phyloP scores from a whole-genome alignment of 2,329 filamentous ascomycete genomes.

The Diplodia corticola region DNA sequence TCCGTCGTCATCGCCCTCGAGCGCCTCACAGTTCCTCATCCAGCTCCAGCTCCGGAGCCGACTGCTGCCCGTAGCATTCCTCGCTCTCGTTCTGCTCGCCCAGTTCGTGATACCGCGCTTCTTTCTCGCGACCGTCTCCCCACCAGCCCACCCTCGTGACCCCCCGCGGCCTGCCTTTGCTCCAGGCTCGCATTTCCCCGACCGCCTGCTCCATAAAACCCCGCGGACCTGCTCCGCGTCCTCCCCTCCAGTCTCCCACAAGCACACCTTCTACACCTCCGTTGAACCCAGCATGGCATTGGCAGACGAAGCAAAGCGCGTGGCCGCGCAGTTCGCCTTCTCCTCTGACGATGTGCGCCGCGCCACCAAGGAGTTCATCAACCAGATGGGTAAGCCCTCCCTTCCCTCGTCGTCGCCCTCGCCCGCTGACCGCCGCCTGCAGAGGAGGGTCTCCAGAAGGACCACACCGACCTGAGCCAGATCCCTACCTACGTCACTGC shows the following conservation, averaged over 20 bases:
- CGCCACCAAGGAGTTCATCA: constrained; percentile 81
- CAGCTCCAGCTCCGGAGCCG: constrained; percentile 29
- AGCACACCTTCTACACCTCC: constrained; percentile 29
- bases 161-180: not conserved
- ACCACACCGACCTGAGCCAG: constrained; percentile 83
- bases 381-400: constrained; percentile 69
- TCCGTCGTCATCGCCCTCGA: constrained; percentile 6
- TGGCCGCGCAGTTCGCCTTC: constrained; percentile 86
- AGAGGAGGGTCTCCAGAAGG: constrained; percentile 79
- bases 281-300: constrained; percentile 50
- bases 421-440: constrained; percentile 23
- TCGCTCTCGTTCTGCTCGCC: constrained; percentile 37
- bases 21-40: constrained; percentile 17
- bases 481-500: constrained; percentile 96
- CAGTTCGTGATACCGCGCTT: constrained; percentile 41
- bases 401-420: not conserved
- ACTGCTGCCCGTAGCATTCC: constrained; percentile 33
- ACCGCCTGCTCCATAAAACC: constrained; percentile 20
- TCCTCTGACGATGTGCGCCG: constrained; percentile 73
- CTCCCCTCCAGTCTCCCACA: constrained; percentile 1
- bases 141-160: constrained; percentile 20
- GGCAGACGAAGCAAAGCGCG: constrained; percentile 71
- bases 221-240: constrained; percentile 17
- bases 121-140: constrained; percentile 32
- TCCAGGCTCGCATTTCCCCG: constrained; percentile 2